Conservation (phyloP, 2,329 filamentous ascomycete species). For the Colletotrichum sp. region DNA sequence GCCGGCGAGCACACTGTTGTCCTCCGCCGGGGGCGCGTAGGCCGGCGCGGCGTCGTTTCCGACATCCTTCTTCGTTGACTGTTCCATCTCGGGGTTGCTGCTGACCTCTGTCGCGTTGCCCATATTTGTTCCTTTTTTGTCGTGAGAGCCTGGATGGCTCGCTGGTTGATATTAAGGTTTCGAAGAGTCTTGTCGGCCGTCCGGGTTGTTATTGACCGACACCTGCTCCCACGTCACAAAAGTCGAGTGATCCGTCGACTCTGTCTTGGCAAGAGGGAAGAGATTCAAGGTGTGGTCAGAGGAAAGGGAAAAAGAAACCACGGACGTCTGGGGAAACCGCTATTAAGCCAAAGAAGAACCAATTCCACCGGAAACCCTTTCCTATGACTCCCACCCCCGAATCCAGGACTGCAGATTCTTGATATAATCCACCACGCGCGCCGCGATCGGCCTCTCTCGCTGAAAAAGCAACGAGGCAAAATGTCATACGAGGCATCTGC, state of each 20-base stretch:
- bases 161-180: background rate
- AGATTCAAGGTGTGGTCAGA: background rate
- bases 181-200: background rate
- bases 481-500: conserved; percentile 9
- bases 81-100: conserved; percentile 5
- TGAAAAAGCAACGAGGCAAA: conserved; percentile 3
- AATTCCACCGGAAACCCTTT: background rate
- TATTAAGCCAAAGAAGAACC: background rate
- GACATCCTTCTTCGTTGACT: background rate
- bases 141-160: background rate
- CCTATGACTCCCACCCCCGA: background rate
- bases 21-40: conserved; percentile 1
- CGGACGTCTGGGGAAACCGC: background rate
- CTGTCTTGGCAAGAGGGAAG: background rate
- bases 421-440: conserved; percentile 16
- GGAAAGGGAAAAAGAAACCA: background rate
- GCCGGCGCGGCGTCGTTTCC: conserved; percentile 1
- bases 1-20: conserved; percentile 9
- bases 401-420: background rate
- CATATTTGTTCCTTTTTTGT: background rate
- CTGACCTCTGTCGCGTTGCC: background rate
- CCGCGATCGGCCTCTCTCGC: conserved; percentile 15
- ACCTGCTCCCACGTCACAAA: background rate
- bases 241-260: background rate
- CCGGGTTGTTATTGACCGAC: background rate